Conservation (phyloP, 2,329 filamentous ascomycete genomes). For the Ceratocystis albifundus region DNA sequence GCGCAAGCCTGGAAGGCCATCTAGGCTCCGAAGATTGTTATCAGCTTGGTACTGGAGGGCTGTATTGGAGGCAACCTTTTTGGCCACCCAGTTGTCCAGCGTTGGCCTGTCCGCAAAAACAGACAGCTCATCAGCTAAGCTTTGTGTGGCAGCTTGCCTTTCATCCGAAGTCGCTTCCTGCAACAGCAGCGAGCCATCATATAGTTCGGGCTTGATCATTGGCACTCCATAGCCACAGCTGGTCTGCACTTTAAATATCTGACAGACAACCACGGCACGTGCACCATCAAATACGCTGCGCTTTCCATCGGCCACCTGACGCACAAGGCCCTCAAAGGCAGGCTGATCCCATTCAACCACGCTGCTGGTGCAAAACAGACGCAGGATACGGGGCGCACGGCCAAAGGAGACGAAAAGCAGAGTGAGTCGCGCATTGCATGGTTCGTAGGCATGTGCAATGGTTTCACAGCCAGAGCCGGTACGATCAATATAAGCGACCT, state of each 20-base stretch:
- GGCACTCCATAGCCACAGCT: constrained; percentile 57
- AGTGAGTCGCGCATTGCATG: constrained; percentile 54
- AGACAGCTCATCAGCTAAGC: constrained; percentile 29
- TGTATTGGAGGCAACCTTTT: constrained; percentile 39
- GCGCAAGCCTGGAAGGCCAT: constrained; percentile 47
- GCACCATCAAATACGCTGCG: constrained; percentile 37
- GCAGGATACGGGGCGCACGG: constrained; percentile 46
- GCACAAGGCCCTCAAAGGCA: constrained; percentile 40
- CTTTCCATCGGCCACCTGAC: constrained; percentile 31
- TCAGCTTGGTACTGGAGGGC: constrained; percentile 45
- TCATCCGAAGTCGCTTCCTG: constrained; percentile 18
- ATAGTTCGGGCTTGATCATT: constrained; percentile 35
- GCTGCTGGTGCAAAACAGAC: constrained; percentile 48
- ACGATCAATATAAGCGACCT: constrained; percentile 61
- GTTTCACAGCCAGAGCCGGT: constrained; percentile 68
- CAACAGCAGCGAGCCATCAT: constrained; percentile 24
- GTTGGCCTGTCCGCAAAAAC: constrained; percentile 46
- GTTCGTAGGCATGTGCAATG: constrained; percentile 60
- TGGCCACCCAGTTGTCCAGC: constrained; percentile 41
- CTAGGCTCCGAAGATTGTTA: constrained; percentile 46
- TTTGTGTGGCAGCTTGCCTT: not conserved
- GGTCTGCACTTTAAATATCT: constrained; percentile 55
- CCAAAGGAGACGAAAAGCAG: constrained; percentile 63
- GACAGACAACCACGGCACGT: constrained; percentile 48
- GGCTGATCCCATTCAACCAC: constrained; percentile 50